phyloP scores from a whole-genome alignment of 106 monocot genomes.

The Cymbidium sinense region DNA sequence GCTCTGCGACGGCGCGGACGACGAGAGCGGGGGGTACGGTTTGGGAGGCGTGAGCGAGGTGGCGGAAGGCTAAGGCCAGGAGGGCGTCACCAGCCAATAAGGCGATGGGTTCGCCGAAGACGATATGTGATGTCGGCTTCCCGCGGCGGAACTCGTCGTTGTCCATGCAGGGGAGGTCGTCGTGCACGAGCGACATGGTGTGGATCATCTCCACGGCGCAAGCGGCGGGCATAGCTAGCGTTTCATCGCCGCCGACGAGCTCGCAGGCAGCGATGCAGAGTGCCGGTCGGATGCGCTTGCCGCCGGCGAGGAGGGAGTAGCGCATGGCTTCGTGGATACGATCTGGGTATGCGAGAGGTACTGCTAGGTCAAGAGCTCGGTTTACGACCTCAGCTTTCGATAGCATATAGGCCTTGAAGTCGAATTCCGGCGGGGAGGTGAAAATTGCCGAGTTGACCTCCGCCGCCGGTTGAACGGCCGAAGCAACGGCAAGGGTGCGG shows the following conservation, averaged over 20 bases:
- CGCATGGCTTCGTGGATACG: slow-evolving; percentile 64
- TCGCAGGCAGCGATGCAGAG: slow-evolving; percentile 57
- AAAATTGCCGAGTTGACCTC: not conserved
- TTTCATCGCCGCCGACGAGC: slow-evolving; percentile 31
- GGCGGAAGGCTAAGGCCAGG: slow-evolving; percentile 43
- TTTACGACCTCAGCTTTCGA: slow-evolving; percentile 36
- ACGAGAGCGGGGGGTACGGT: not conserved
- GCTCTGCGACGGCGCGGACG: slow-evolving; percentile 18
- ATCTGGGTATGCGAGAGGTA: slow-evolving; percentile 25
- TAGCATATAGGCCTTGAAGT: slow-evolving; percentile 50
- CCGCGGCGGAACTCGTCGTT: slow-evolving; percentile 67
- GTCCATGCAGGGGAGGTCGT: slow-evolving; percentile 80
- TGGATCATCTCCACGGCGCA: slow-evolving; percentile 64
- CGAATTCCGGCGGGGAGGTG: slow-evolving; percentile 20
- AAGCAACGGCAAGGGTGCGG: not conserved
- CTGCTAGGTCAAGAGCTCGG: slow-evolving; percentile 33
- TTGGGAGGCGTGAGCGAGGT: slow-evolving; percentile 19
- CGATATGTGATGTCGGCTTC: slow-evolving; percentile 42
- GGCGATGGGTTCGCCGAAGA: slow-evolving; percentile 53
- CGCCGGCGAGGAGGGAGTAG: slow-evolving; percentile 59
- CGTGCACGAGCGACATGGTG: slow-evolving; percentile 72
- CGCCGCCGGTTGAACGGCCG: not conserved
- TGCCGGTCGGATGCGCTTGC: slow-evolving; percentile 62
- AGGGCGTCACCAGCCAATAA: slow-evolving; percentile 71
- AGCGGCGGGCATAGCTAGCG: slow-evolving; percentile 37